A percentile compares a stretch with the other conserved stretches of the same genome.
Conservation (phyloP, 108 stramenopile genomes). For the Parietichytrium sp. region DNA sequence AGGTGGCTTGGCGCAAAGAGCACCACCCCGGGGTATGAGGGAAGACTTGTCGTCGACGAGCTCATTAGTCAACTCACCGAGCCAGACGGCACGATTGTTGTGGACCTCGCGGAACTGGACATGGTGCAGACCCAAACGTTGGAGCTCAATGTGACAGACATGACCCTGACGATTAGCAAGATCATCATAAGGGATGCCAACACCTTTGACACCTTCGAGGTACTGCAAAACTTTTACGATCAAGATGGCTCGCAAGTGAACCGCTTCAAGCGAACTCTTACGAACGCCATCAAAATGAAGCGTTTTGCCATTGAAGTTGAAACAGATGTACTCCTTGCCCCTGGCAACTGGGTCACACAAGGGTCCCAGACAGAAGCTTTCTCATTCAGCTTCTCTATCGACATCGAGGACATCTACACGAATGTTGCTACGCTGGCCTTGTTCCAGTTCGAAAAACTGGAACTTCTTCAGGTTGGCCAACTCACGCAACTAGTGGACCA, state of each 20-base stretch:
- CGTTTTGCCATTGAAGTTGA: background rate
- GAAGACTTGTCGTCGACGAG: slow-evolving; percentile 14
- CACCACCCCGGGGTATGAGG: background rate
- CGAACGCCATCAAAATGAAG: background rate
- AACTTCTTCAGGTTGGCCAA: background rate
- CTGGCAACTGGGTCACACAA: background rate
- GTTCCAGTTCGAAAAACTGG: background rate
- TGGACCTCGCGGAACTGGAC: background rate
- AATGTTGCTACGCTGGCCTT: background rate
- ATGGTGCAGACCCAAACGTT: background rate
- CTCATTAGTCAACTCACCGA: background rate
- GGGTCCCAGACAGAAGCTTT: background rate
- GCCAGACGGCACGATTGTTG: background rate
- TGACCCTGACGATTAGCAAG: background rate
- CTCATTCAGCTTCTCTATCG: background rate
- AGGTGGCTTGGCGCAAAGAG: background rate
- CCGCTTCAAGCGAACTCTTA: no score
- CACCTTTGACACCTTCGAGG: background rate
- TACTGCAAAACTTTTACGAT: background rate
- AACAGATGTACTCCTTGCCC: background rate
- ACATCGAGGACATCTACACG: background rate
- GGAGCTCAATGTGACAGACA: background rate
- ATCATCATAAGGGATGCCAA: background rate
- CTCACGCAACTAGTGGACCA: background rate
- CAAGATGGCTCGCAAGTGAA: no score